Conservation (phyloP, 768 basidiomycete genomes). For the button mushroom (Agaricus bisporus) region DNA sequence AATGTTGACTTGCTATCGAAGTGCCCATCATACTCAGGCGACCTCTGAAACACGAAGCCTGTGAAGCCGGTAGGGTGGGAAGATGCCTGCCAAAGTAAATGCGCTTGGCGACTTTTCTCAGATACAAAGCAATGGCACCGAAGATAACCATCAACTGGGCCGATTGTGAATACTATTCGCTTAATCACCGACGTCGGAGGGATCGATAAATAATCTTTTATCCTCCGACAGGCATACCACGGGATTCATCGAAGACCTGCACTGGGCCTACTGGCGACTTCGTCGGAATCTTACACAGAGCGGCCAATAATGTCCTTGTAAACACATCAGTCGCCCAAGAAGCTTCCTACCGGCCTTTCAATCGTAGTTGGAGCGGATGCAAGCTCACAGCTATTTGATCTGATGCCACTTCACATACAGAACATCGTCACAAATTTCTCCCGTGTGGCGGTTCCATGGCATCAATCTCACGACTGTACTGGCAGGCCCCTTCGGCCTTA, state of each 20-base stretch:
- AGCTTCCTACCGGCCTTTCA: not conserved
- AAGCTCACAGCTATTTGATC: not conserved
- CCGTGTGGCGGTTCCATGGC: conserved; percentile 4
- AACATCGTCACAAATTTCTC: not conserved
- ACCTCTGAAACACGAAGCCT: conserved; percentile 9
- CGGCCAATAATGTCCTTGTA: not conserved
- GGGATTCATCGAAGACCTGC: not conserved
- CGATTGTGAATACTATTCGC: not conserved
- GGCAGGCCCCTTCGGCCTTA: not conserved
- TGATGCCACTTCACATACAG: not conserved
- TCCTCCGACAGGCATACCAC: not conserved
- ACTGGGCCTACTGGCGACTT: not conserved
- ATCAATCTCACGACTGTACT: not conserved
- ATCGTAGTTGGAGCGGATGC: not conserved
- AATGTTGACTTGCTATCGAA: not conserved
- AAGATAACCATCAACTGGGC: not conserved
- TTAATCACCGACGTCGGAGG: not conserved
- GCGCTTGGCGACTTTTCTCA: not conserved
- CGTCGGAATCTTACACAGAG: not conserved
- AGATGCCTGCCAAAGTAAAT: conserved; percentile 3
- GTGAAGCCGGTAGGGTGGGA: not conserved
- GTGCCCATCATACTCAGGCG: not conserved
- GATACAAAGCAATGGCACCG: not conserved
- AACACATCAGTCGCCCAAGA: not conserved
- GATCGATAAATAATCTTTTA: not conserved